Percentiles rank a stretch among this genome's conserved stretches.
Evolutionary conservation across 345 rosid genomes (phyloP).

Genomic region (Brassica carinata): DNA sequence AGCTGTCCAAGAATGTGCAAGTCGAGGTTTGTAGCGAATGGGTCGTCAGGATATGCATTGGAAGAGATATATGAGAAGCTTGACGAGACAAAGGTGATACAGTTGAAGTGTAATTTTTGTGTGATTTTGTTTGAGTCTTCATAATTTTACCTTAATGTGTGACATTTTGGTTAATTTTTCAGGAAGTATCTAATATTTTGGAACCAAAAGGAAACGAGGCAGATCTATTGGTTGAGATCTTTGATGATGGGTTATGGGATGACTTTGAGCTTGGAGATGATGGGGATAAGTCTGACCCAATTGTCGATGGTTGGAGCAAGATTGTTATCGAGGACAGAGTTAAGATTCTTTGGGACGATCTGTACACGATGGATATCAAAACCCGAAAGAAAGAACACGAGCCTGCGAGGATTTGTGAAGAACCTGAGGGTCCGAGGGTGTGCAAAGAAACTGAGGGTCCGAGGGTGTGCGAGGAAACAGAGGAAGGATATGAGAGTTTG

Average conservation of each 20-base stretch:
- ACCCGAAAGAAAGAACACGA: not conserved
- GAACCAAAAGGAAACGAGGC: not conserved
- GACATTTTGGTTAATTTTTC: not conserved
- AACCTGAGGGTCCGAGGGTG: not conserved
- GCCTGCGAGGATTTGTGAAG: not conserved
- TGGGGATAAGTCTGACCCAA: not conserved
- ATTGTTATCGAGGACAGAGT: not conserved
- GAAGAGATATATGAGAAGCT: not conserved
- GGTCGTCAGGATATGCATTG: not conserved
- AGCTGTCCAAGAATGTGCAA: not conserved
- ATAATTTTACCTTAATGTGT: not conserved
- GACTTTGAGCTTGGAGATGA: not conserved
- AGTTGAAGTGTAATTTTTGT: not conserved
- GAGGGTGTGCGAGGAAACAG: not conserved
- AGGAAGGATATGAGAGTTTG: not conserved
- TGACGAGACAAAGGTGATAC: not conserved
- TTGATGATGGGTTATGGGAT: not conserved
- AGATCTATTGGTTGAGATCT: not conserved
- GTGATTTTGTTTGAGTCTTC: not conserved
- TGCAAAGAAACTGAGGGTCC: too few species aligned
- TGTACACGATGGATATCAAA: not conserved
- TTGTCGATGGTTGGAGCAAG: not conserved
- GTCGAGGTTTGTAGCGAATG: not conserved
- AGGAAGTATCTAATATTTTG: not conserved
- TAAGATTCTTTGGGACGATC: not conserved